Base-by-base conservation (phyloP, 192 early-diverging fungal species). In the Geranomyces michiganensis region DNA sequence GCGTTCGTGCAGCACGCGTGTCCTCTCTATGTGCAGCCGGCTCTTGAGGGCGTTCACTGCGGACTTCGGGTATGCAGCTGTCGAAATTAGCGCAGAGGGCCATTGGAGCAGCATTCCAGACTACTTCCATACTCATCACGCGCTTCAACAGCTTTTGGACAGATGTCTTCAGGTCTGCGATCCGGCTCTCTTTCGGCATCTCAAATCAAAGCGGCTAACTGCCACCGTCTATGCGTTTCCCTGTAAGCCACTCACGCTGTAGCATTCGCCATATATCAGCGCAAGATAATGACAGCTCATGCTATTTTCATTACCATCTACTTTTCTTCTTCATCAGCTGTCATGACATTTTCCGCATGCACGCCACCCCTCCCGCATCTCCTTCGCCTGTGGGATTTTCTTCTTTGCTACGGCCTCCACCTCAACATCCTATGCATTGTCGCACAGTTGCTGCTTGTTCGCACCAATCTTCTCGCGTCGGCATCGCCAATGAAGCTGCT, bases 21-120 rank as follows among this genome's bases (percentile, higher is more conserved):
- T 68, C 96, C 96, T 19, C 78, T 96, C 29, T 98, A 98, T 77
- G 95, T 95, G 41, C 93, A 94, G 67, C 92, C 94, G 8, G 89
- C 90, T 8, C 81, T 96, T 13, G 88, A 90, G 59, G 96, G 96
- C 24, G 94, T 92, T 47, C 95, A 96, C 70, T 94, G 92, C 56
- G 94, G 93, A 15, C 80, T 93, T 68, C 91, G 91, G 81, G 92
- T 92, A 41, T 10, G 36, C 36, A 41, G 36, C 36, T 41, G 36
- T 41, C 36, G 5, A 10, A 41, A 41, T 7, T 3, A 41, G 36
- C 3, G 36, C 36, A 41, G 36, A 41, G 78, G 63, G 62, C 15
- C 46, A 68, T 29, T 8, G 24, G 31, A 30, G 30, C 58, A 60
- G 58, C 17, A 60, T 19, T 27, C 5, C 58, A 8, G 30, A 67